Conservation (phyloP, 108 stramenopile genomes). For the Fragilaria radians region DNA sequence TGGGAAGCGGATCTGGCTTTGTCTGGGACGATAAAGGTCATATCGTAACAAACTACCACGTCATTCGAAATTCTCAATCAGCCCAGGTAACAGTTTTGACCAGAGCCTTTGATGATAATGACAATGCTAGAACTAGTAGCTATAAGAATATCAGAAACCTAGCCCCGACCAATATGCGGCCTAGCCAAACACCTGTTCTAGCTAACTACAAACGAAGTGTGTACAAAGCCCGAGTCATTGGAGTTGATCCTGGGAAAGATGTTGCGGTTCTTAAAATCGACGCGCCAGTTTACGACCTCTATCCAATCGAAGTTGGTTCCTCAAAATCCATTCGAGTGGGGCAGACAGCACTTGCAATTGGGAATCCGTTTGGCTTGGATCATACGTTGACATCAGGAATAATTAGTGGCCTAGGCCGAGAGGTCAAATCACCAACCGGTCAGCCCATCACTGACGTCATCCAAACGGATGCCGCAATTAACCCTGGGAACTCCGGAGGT, state of each 20-base stretch:
- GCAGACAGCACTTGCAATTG: slow-evolving; percentile 78
- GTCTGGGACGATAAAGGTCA: slow-evolving; percentile 86
- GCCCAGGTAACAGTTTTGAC: slow-evolving; percentile 57
- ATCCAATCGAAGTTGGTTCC: slow-evolving; percentile 56
- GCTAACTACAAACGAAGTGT: slow-evolving; percentile 35
- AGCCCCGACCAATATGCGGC: not conserved
- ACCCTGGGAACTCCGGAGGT: slow-evolving; percentile 84
- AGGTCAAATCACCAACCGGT: slow-evolving; percentile 79
- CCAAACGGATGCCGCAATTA: slow-evolving; percentile 90
- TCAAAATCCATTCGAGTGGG: slow-evolving; percentile 59
- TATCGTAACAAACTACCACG: slow-evolving; percentile 77
- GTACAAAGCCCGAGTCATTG: slow-evolving; percentile 74
- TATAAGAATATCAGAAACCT: not conserved
- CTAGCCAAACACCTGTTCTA: not conserved
- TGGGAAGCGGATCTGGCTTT: slow-evolving; percentile 83
- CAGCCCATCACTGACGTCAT: slow-evolving; percentile 94
- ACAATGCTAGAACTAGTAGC: not conserved
- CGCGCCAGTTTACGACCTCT: slow-evolving; percentile 37
- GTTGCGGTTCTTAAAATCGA: slow-evolving; percentile 88
- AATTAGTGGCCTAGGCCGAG: slow-evolving; percentile 70
- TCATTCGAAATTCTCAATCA: slow-evolving; percentile 71
- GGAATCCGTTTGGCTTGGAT: slow-evolving; percentile 95
- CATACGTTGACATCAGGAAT: slow-evolving; percentile 79
- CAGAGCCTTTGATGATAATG: not conserved
- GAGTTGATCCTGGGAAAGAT: slow-evolving; percentile 91